Percentiles rank a stretch among this genome's conserved stretches.
Conservation (phyloP, 2,329 filamentous ascomycete genomes). For the Xylaria multiplex region DNA sequence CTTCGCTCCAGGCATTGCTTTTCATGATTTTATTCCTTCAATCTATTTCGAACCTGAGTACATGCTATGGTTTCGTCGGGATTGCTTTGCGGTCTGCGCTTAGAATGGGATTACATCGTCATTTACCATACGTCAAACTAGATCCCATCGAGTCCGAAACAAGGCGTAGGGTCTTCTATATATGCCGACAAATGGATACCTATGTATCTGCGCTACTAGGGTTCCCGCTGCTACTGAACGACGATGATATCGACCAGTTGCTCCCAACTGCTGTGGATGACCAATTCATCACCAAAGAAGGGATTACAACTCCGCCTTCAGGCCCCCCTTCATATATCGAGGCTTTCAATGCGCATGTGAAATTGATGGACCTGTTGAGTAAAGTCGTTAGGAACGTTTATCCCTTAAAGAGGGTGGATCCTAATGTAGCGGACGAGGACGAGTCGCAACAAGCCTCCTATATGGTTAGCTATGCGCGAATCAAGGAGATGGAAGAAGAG, state of each 20-base stretch:
- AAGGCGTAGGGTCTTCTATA: constrained; percentile 72
- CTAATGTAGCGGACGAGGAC: constrained; percentile 55
- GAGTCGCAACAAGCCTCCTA: constrained; percentile 61
- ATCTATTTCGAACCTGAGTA: constrained; percentile 79
- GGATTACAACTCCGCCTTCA: constrained; percentile 64
- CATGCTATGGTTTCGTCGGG: constrained; percentile 82
- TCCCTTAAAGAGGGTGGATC: constrained; percentile 67
- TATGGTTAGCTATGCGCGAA: constrained; percentile 69
- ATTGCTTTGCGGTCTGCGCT: constrained; percentile 80
- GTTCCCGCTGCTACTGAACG: constrained; percentile 70
- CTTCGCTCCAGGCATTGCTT: constrained; percentile 77
- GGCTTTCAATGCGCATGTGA: constrained; percentile 73
- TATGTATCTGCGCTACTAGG: constrained; percentile 75
- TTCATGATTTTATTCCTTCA: constrained; percentile 87
- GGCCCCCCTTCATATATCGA: constrained; percentile 69
- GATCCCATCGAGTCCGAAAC: constrained; percentile 71
- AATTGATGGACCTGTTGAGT: constrained; percentile 70
- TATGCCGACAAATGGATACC: constrained; percentile 75
- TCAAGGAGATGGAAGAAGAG: constrained; percentile 72
- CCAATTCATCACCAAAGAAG: constrained; percentile 70
- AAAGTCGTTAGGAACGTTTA: constrained; percentile 75
- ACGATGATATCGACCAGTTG: constrained; percentile 74
- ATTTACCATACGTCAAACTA: constrained; percentile 71
- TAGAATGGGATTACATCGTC: constrained; percentile 80
- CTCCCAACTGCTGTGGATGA: constrained; percentile 73